These are phyloP conservation scores for Dryadomyces sulphureus DNA, from an alignment of 2,329 filamentous ascomycete genomes.

Conservation along the genomic window DNA sequence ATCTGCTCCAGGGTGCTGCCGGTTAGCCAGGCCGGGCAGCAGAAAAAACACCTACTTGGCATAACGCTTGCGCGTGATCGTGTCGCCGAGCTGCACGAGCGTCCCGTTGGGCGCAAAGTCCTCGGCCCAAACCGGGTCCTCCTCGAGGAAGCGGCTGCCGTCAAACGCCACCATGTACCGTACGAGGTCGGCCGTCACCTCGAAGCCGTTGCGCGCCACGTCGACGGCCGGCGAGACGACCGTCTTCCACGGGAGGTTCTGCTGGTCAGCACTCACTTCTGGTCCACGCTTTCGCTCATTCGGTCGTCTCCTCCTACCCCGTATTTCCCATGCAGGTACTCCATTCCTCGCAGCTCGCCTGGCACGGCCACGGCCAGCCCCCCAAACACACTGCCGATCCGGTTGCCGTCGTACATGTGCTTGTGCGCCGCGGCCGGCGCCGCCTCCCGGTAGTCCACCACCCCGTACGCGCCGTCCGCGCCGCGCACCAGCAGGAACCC, in stretches of 20 bases:
- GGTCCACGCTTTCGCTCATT: too few species aligned
- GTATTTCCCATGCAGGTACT: constrained; percentile 61
- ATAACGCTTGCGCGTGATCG: constrained; percentile 67
- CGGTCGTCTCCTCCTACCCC: too few species aligned
- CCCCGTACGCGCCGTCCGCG: constrained; percentile 62
- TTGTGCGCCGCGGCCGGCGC: constrained; percentile 69
- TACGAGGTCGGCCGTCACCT: constrained; percentile 57
- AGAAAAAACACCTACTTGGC: constrained; percentile 29
- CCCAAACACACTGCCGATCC: constrained; percentile 49
- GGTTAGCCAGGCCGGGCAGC: constrained; percentile 4
- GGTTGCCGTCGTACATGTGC: constrained; percentile 72
- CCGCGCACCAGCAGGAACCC: constrained; percentile 76
- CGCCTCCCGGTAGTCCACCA: constrained; percentile 79
- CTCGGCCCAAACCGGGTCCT: constrained; percentile 66
- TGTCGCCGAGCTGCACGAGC: constrained; percentile 56
- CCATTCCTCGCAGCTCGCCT: constrained; percentile 63
- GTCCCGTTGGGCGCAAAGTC: constrained; percentile 78
- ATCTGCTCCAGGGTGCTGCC: constrained; percentile 56
- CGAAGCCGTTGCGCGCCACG: constrained; percentile 60
- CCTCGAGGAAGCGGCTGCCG: constrained; percentile 47
- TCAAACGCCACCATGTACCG: constrained; percentile 46
- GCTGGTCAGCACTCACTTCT: neutral
- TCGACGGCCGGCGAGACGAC: constrained; percentile 62
- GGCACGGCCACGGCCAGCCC: constrained; percentile 61
- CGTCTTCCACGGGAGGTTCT: constrained; percentile 50